Conservation (phyloP, 2,329 filamentous ascomycete genomes). For the Colletotrichum caudatum region DNA sequence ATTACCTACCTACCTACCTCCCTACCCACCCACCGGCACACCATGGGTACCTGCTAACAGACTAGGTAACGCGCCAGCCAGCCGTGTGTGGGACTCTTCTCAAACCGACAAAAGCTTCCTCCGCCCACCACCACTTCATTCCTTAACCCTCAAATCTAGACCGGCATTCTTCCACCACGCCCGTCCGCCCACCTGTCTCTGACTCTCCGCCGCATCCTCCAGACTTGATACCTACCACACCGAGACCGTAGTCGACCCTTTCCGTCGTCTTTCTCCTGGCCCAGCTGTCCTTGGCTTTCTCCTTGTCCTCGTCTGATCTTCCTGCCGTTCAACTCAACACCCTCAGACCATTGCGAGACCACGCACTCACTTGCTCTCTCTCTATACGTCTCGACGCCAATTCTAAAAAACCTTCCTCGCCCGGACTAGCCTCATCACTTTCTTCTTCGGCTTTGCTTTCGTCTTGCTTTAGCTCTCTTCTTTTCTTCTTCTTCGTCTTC, state of each 20-base stretch:
- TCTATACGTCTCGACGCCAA: constrained; percentile 13
- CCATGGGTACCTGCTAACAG: constrained; percentile 13
- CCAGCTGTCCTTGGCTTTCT: constrained; percentile 12
- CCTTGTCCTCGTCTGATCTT: constrained; percentile 31
- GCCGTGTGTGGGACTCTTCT: constrained; percentile 21
- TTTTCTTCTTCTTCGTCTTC: not conserved
- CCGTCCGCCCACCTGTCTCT: not conserved
- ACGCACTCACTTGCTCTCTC: not conserved
- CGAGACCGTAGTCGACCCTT: constrained; percentile 15
- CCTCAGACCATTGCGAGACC: constrained; percentile 26
- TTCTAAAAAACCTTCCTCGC: constrained; percentile 1
- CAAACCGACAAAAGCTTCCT: constrained; percentile 40
- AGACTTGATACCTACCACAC: not conserved
- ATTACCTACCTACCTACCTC: not conserved
- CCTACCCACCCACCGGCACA: not conserved
- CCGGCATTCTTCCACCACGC: constrained; percentile 22
- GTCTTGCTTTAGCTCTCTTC: constrained; percentile 8
- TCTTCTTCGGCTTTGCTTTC: constrained; percentile 11
- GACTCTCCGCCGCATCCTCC: not conserved
- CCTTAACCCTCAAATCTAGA: constrained; percentile 12
- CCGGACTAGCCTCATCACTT: not conserved
- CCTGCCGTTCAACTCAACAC: constrained; percentile 19
- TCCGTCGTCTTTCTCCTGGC: constrained; percentile 1
- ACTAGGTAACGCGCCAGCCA: not conserved
- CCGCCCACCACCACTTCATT: constrained; percentile 24